Conservation (phyloP, 2,329 filamentous ascomycete species). For the Exophiala dermatitidis region DNA sequence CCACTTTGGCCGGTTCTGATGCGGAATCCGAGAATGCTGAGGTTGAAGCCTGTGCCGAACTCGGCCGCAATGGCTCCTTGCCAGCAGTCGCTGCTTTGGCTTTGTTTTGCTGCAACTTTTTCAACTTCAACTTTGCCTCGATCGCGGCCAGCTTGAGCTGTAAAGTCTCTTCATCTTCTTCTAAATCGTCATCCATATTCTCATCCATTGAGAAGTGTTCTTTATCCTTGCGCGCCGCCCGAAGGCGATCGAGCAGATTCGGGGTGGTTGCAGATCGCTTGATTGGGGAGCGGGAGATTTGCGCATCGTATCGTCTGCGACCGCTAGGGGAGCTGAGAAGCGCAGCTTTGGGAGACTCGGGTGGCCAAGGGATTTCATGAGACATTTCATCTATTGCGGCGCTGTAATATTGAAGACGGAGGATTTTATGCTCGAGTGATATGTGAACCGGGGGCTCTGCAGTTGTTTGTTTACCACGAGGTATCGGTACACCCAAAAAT, state of each 20-base stretch:
- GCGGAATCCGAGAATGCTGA: slow-evolving; percentile 8
- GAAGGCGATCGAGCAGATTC: slow-evolving; percentile 32
- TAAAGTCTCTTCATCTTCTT: slow-evolving; percentile 84
- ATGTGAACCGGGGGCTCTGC: not conserved
- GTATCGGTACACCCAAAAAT: not conserved
- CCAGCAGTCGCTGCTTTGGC: slow-evolving; percentile 37
- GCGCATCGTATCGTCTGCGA: slow-evolving; percentile 64
- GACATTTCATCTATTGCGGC: slow-evolving; percentile 10
- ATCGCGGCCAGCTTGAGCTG: slow-evolving; percentile 82
- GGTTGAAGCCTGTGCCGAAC: slow-evolving; percentile 27
- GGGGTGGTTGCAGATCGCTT: slow-evolving; percentile 45
- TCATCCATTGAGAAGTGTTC: slow-evolving; percentile 30
- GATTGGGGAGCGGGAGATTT: slow-evolving; percentile 61
- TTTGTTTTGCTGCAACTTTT: slow-evolving; percentile 66
- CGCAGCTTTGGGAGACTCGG: slow-evolving; percentile 55
- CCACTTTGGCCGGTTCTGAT: slow-evolving; percentile 41
- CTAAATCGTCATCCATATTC: slow-evolving; percentile 54
- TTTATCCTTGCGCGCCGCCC: slow-evolving; percentile 25
- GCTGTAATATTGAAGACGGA: not conserved
- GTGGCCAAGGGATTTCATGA: slow-evolving; percentile 47
- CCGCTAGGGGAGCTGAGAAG: slow-evolving; percentile 67
- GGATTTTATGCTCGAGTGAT: not conserved
- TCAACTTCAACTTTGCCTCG: slow-evolving; percentile 77
- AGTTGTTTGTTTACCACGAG: slow-evolving; percentile 1
- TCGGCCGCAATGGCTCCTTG: slow-evolving; percentile 4